Conservation (phyloP, 768 basidiomycete species). For the Boletus bicolor region DNA sequence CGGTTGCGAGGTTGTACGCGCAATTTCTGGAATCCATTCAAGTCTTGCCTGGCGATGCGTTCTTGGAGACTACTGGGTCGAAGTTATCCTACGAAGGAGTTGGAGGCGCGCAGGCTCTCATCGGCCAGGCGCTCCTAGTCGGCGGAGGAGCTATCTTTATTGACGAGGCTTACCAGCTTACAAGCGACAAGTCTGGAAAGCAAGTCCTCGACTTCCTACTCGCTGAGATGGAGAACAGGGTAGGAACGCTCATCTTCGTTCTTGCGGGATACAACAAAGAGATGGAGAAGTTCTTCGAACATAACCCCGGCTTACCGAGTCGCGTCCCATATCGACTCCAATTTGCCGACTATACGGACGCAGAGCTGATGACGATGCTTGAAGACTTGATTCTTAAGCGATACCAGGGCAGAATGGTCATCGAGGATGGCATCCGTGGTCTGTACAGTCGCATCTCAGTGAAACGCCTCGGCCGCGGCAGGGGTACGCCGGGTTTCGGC, state of each 20-base stretch:
- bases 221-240: slow-evolving; percentile 71
- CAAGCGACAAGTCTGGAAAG: slow-evolving; percentile 43
- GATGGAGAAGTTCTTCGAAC: slow-evolving; percentile 78
- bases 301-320: slow-evolving; percentile 66
- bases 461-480: slow-evolving; percentile 12
- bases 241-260: slow-evolving; percentile 64
- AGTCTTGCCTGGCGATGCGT: slow-evolving; percentile 49
- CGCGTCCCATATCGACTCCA: slow-evolving; percentile 61
- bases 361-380: slow-evolving; percentile 55
- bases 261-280: slow-evolving; percentile 68
- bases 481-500: slow-evolving; percentile 52
- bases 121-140: slow-evolving; percentile 43
- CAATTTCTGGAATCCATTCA: slow-evolving; percentile 56
- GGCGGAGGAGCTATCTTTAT: slow-evolving; percentile 69
- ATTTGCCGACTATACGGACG: slow-evolving; percentile 60
- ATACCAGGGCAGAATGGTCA: slow-evolving; percentile 48
- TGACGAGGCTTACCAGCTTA: slow-evolving; percentile 71
- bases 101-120: slow-evolving; percentile 17
- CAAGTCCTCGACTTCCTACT: slow-evolving; percentile 68
- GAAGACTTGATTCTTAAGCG: slow-evolving; percentile 44
- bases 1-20: slow-evolving; percentile 53
- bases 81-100: slow-evolving; percentile 57
- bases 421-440: slow-evolving; percentile 53
- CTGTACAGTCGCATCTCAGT: slow-evolving; percentile 44
- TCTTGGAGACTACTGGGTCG: slow-evolving; percentile 64